Evolutionary conservation across 176 grass and related monocot genomes (phyloP), one percentile per base, ranked within the genome.

Genomic region (Sorghum bicolor): DNA sequence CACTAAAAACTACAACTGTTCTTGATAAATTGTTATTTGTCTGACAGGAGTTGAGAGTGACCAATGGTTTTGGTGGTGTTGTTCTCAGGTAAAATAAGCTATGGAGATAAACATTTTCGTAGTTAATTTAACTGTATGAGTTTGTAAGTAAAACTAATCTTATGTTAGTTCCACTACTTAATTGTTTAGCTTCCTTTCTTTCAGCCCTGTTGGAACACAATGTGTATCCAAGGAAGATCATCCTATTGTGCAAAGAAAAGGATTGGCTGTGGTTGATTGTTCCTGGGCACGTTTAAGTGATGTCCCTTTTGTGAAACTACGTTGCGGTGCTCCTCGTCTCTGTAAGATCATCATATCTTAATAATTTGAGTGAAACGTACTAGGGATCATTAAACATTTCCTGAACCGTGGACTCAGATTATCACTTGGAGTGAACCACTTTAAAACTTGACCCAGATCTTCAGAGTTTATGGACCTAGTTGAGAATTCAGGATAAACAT

Each of bases 261-360:
- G 96, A 84, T 83, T 98, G 77, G 96, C 93, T 47, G 96, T 98
- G 38, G 96, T 98, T 66, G 96, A 93, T 80, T 98, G 93, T 81
- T 95, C 96, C n/a, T 98, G 96, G 96, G 96, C 96, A 79, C 96
- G 93, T 64, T 87, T 98, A 66, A 91, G 89, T 80, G 96, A 98
- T 80, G 96, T 98, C 44, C 96, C 96, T 80, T 98, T 98, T 40
- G 85, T 83, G 48, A 98, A 98, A 84, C 93, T 98, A 62, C 96
- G 96, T 8, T 98, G 96, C 72, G 89, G 96, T 62, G 93, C 96
- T 52, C 96, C 96, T 74, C 93, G 96, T 80, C 91, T 98, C 32
- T 90, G 96, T 98, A 93, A 90, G 93, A 76, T 80, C 64, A 48
- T 61, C 22, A 0, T 86, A 22, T 69, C 31, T 57, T 16, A 63